These are phyloP conservation scores for Yamadazyma insecticola DNA, from an alignment of 805 yeast genomes.

Conservation along the genomic window DNA sequence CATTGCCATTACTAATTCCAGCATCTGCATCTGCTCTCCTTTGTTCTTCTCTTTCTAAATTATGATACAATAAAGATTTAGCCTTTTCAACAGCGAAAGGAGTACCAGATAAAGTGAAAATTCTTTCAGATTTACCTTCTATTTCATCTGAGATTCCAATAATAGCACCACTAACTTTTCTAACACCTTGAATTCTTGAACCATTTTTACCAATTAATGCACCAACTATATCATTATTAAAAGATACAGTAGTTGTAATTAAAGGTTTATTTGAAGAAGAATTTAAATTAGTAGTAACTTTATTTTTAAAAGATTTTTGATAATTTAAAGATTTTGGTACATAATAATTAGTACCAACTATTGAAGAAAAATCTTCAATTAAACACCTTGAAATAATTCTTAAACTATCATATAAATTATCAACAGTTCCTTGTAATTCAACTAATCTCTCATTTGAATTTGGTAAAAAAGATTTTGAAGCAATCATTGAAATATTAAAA, in stretches of 20 bases:
- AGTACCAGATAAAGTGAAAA: constrained; percentile 67
- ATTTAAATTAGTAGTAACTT: not conserved
- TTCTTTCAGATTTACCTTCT: constrained; percentile 58
- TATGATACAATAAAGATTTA: constrained; percentile 50
- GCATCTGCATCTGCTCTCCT: constrained; percentile 32
- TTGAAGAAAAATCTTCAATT: constrained; percentile 67
- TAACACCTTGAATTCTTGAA: constrained; percentile 77
- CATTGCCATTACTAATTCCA: no score
- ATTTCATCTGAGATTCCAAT: constrained; percentile 72
- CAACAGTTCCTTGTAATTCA: constrained; percentile 78
- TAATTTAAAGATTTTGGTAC: constrained; percentile 39
- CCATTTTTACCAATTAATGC: constrained; percentile 87
- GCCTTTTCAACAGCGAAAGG: constrained; percentile 55
- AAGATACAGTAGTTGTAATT: constrained; percentile 42
- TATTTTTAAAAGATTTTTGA: not conserved
- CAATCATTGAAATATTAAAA: constrained; percentile 74
- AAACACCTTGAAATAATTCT: constrained; percentile 64
- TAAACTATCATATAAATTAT: constrained; percentile 53
- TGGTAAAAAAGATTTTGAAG: constrained; percentile 77
- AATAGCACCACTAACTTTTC: constrained; percentile 72
- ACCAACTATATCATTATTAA: constrained; percentile 82
- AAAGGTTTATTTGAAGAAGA: not conserved
- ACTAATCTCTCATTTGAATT: constrained; percentile 82
- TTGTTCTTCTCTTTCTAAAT: constrained; percentile 53
- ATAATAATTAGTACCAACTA: constrained; percentile 61